Conservation (phyloP, 805 yeast species). For the Maudiozyma bulderi region DNA sequence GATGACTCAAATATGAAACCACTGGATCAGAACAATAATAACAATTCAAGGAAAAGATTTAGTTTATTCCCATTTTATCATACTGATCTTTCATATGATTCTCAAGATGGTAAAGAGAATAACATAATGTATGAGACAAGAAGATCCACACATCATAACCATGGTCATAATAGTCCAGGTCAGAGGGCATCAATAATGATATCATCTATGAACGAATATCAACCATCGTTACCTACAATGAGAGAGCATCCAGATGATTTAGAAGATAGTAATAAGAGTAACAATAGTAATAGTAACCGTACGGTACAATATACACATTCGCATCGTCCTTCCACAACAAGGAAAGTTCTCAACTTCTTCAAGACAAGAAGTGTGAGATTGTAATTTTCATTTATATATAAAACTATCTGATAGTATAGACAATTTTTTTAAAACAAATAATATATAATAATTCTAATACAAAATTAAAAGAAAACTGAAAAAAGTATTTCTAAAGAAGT, state of each 20-base stretch:
- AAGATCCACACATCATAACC: neutral
- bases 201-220: constrained; percentile 3
- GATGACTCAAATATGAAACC: neutral
- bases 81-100: neutral
- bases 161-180: neutral
- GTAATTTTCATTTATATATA: neutral
- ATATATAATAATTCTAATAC: neutral
- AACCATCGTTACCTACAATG: constrained; percentile 1
- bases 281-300: neutral
- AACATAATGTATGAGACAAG: neutral
- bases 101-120: constrained; percentile 1
- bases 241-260: neutral
- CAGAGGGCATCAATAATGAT: constrained; percentile 8
- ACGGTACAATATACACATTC: neutral
- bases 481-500: no score
- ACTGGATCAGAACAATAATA: neutral
- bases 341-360: constrained; percentile 68
- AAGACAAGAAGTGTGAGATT: constrained; percentile 47
- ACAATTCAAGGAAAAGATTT: constrained; percentile 27
- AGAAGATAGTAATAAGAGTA: neutral
- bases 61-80: constrained; percentile 32
- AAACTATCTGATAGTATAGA: neutral
- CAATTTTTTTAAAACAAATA: neutral
- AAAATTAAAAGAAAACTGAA: neutral
- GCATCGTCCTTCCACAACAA: constrained; percentile 49